phyloP scores from a whole-genome alignment of 257 asterid species.

The Nicotiana undulata region DNA sequence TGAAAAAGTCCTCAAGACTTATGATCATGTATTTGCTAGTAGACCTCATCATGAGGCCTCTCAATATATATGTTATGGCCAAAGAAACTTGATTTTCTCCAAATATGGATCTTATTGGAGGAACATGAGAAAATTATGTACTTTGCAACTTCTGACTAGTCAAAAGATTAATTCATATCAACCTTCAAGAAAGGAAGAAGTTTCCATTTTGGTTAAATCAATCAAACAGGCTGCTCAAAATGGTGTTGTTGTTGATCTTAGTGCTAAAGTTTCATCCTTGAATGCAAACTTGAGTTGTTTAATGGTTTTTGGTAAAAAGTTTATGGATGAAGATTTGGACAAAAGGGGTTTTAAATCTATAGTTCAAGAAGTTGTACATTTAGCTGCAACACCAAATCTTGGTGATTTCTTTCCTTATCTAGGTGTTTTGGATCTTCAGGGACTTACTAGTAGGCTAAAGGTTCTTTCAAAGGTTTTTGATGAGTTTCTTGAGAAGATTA shows the following conservation, averaged over 20 bases:
- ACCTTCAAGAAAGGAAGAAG: constrained; percentile 19
- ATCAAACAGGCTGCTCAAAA: constrained; percentile 3
- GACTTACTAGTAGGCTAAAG: constrained; percentile 10
- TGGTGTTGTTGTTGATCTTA: constrained; percentile 11
- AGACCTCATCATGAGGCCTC: constrained; percentile 12
- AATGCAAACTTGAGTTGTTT: constrained; percentile 15
- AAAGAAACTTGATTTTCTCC: constrained; percentile 6
- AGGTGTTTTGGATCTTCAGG: constrained; percentile 18
- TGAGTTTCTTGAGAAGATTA: constrained; percentile 12
- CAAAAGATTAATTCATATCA: constrained; percentile 8
- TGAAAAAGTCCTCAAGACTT: constrained; percentile 13
- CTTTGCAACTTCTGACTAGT: constrained; percentile 6
- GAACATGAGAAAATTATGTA: constrained; percentile 13
- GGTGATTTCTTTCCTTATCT: constrained; percentile 22
- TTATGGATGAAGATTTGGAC: constrained; percentile 7
- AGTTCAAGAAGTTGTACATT: constrained; percentile 1
- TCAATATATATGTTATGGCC: constrained; percentile 6
- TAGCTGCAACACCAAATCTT: constrained; percentile 12
- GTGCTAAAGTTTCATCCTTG: constrained; percentile 6
- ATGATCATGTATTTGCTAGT: constrained; percentile 16
- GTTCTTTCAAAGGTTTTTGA: constrained; percentile 6
- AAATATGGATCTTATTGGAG: constrained; percentile 20
- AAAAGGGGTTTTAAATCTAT: constrained; percentile 11
- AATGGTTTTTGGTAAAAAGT: constrained; percentile 24
- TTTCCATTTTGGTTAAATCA: constrained; percentile 9